These are phyloP conservation scores for Saccharomyces hybrid DNA, from an alignment of 1,139 yeast genomes.

Conservation along the genomic window DNA sequence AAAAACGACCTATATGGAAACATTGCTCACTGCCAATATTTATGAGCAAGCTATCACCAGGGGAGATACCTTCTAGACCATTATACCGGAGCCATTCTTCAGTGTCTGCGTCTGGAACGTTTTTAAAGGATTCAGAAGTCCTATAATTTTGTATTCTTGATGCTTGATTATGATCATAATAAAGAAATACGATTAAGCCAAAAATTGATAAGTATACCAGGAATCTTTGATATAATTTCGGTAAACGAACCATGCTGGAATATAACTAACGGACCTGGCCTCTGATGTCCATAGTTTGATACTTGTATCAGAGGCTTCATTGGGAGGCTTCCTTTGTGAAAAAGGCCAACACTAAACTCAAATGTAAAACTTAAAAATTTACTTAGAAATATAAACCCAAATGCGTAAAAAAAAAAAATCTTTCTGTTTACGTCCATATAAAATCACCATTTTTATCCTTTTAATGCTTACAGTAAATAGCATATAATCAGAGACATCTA, in stretches of 20 bases:
- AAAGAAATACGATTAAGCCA: neutral
- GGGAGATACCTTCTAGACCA: constrained; percentile 2
- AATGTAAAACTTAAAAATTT: neutral
- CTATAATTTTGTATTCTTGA: neutral
- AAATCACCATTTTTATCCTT: neutral
- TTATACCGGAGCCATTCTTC: neutral
- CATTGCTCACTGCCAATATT: constrained; percentile 19
- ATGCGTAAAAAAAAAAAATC: neutral
- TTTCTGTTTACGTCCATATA: neutral
- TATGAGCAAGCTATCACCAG: constrained; percentile 8
- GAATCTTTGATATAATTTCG: neutral
- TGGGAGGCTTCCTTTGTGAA: neutral
- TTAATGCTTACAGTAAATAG: neutral
- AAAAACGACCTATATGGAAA: constrained; percentile 14
- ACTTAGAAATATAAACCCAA: neutral
- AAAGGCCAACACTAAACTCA: neutral
- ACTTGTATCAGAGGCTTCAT: neutral
- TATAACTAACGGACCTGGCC: neutral
- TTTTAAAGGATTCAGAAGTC: no score
- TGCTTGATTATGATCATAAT: neutral
- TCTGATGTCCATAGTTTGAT: neutral
- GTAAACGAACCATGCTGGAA: neutral
- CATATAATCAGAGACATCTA: neutral
- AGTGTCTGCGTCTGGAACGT: no score
- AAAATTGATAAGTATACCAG: neutral